phyloP scores from a whole-genome alignment of 2,329 filamentous ascomycete genomes.

The Hymenoscyphus repandus region DNA sequence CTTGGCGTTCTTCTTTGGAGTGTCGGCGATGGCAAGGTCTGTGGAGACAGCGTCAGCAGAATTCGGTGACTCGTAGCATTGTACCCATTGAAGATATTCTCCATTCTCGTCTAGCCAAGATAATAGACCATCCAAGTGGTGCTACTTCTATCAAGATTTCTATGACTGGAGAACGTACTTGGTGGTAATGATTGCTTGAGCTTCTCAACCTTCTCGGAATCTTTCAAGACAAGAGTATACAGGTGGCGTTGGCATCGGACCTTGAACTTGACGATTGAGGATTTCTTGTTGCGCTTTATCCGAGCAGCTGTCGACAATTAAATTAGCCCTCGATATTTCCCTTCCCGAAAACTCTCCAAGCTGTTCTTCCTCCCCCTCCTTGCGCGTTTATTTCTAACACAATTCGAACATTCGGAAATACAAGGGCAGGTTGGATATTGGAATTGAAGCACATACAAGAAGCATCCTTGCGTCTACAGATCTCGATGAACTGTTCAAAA shows the following conservation, averaged over 20 bases:
- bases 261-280: slow-evolving; percentile 99
- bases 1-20: slow-evolving; percentile 55
- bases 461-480: slow-evolving; percentile 99
- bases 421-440: background rate
- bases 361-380: background rate
- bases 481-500: slow-evolving; percentile 85
- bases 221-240: slow-evolving; percentile 98
- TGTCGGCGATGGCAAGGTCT: slow-evolving; percentile 55
- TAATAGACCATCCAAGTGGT: slow-evolving; percentile 15
- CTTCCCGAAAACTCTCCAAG: background rate
- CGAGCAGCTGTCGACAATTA: slow-evolving; percentile 59
- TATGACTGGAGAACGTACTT: slow-evolving; percentile 59
- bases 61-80: background rate
- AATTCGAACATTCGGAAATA: no score
- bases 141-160: slow-evolving; percentile 45
- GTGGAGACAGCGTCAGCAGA: slow-evolving; percentile 16
- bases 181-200: slow-evolving; percentile 98
- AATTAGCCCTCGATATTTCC: slow-evolving; percentile 2
- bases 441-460: slow-evolving; percentile 70
- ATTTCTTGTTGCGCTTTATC: slow-evolving; percentile 93
- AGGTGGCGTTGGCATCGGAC: slow-evolving; percentile 95
- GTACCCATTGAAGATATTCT: background rate
- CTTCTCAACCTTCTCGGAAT: slow-evolving; percentile 99
- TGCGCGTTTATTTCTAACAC: background rate
- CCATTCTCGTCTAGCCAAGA: slow-evolving; percentile 40